Percentiles rank a stretch among this genome's conserved stretches.
Conservation (phyloP, 495 filamentous ascomycete species). For the Neurospora sp. region DNA sequence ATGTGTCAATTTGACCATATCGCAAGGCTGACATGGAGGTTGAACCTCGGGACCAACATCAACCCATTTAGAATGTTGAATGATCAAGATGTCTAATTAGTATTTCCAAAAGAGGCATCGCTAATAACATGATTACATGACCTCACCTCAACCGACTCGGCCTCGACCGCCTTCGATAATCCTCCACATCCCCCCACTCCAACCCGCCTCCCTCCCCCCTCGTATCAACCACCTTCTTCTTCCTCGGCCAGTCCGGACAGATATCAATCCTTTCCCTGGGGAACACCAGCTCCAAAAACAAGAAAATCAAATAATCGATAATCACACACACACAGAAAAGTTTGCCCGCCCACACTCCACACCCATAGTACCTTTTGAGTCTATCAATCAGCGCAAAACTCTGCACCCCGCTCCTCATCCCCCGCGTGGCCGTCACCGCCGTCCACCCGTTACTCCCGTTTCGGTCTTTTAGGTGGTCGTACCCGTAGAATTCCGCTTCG, state of each 20-base stretch:
- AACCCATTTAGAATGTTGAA: neutral
- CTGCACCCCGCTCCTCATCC: conserved; percentile 49
- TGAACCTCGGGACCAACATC: neutral
- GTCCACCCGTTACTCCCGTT: conserved; percentile 18
- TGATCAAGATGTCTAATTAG: neutral
- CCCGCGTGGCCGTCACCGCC: conserved; percentile 59
- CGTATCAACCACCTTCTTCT: conserved; percentile 26
- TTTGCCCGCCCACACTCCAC: conserved; percentile 98
- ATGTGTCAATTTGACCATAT: neutral
- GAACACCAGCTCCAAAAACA: conserved; percentile 77
- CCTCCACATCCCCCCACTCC: neutral
- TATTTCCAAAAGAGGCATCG: neutral
- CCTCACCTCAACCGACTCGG: neutral
- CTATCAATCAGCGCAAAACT: conserved; percentile 90
- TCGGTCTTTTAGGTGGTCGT: conserved; percentile 27
- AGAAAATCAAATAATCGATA: conserved; percentile 82
- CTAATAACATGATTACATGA: neutral
- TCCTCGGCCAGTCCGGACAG: conserved; percentile 84
- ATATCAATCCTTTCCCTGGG: conserved; percentile 80
- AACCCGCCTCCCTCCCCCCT: conserved; percentile 1
- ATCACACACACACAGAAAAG: conserved; percentile 90
- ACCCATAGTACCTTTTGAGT: conserved; percentile 94
- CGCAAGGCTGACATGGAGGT: neutral
- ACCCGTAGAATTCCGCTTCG: conserved; percentile 80
- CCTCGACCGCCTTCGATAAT: neutral